Evolutionary conservation across 2,329 filamentous ascomycete species (phyloP), one percentile per base, ranked within the genome.

Genomic region (Aurifilum marmelostoma): DNA sequence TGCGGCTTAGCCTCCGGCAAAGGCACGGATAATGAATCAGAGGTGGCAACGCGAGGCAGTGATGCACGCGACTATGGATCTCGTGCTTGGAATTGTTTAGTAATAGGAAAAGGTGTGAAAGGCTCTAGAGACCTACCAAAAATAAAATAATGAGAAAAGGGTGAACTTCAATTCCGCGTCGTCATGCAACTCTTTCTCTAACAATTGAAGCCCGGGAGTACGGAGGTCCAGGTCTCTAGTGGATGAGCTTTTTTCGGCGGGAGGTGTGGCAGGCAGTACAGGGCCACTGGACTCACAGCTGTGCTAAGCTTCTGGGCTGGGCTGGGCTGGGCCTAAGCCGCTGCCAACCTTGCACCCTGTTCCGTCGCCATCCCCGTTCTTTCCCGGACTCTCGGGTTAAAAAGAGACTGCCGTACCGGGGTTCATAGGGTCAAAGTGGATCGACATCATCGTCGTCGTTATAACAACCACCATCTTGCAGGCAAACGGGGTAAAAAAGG

Each of bases 181-280:
- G 41, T 69, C 66, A 68, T 67, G 61, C 61, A 61, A 39, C 62
- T n/a, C 27, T 34, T n/a, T 34, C 29, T 39, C 21, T 29, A 27
- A 47, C 58, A 50, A 47, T 29, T 24, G 34, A 67, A 52, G 29
- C 56, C 39, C 24, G 52, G 37, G 60, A 27, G 34, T 47, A 27
- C 39, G 41, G 39, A n/a, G 39, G 37, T 2, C 58, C 8, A 27
- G 59, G n/a, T 62, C 24, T 16, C 12, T 16, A 62, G 41, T 39
- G 61, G 62, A 37, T 58, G 66, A 68, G 66, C 66, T 65, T 68
- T 69, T 67, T 69, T 71, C 67, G 34, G 66, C 47, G 59, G 37
- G 66, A 63, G 63, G 62, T 68, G 61, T 62, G 59, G 34, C 39
- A 39, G 34, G 58, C 58, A 37, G n/a, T n/a, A 7, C 4, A 34